Evolutionary conservation across 2,329 filamentous ascomycete genomes (phyloP), one percentile per base, ranked within the genome.

Genomic region (Xylariales sp.): DNA sequence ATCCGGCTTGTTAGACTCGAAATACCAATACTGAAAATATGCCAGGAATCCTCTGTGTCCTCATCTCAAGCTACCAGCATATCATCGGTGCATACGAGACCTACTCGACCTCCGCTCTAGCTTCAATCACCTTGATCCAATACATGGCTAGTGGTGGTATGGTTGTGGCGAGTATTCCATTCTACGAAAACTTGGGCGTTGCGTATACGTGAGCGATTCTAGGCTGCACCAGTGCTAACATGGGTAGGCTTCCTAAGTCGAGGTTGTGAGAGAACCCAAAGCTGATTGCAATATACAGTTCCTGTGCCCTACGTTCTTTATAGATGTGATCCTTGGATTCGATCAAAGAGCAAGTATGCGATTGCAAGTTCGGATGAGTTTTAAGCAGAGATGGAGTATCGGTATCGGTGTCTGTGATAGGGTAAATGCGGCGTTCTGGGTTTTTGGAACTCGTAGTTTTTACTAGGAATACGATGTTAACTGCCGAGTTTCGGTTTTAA

Each of bases 221-320:
- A 24, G 68, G 54, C 0, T 53, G 45, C 29, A 54, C 73, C 3
- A 62, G 58, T 41, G 47, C 62, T 1, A 24, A 64, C 3, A 53
- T 72, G 54, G 56, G 38, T 33, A 10, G 34, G 38, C 32, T n/a
- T 33, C 20, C 20, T 20, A 5, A 9, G 21, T 10, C 15, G 18
- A 20, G 10, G 20, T n/a, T n/a, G 12, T 14, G 5, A 20, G 18
- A 21, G n/a, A n/a, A n/a, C n/a, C n/a, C n/a, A n/a, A n/a, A n/a
- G n/a, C n/a, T n/a, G n/a, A n/a, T n/a, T n/a, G n/a, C n/a, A n/a
- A n/a, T n/a, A 27, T 21, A 10, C 25, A 38, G 36, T 62, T 4
- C 68, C 66, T 2, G 55, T 73, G 4, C 70, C 70, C 14, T 73
- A 65, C 53, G 37, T 69, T 3, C 63, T 73, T 28, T 72, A 62